Evolutionary conservation across 1,284 basidiomycete genomes (phyloP).

Genomic region (Sporisorium scitamineum): DNA sequence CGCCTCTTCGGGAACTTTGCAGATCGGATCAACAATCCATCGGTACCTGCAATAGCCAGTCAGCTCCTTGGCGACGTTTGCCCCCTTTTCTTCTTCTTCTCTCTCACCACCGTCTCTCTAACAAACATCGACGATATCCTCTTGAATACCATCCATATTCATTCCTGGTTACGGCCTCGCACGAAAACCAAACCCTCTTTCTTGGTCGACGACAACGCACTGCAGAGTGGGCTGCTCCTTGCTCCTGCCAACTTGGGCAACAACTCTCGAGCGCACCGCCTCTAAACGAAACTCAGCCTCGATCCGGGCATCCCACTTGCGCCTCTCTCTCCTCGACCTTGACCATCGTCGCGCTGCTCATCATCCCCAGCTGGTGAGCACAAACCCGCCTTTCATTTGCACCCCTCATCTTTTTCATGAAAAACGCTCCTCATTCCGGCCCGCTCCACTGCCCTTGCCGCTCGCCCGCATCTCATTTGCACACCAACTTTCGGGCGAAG

Average conservation of each 20-base stretch:
- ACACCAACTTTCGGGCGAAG: neutral
- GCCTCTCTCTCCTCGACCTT: constrained; percentile 9
- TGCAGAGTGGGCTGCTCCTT: constrained; percentile 2
- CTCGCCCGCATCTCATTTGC: constrained; percentile 4
- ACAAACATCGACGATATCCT: neutral
- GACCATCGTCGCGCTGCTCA: neutral
- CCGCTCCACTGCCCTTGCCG: neutral
- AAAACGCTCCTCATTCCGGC: neutral
- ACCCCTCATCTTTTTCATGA: neutral
- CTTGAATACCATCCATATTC: neutral
- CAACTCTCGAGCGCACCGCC: neutral
- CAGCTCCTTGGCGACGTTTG: neutral
- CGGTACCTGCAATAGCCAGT: neutral
- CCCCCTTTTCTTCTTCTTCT: neutral
- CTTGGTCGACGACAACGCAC: neutral
- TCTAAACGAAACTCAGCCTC: neutral
- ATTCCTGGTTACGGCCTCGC: neutral
- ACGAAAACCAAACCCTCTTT: too few species aligned
- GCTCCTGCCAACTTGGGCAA: too few species aligned
- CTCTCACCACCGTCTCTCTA: neutral
- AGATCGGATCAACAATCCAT: constrained; percentile 12
- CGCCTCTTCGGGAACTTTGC: constrained; percentile 34
- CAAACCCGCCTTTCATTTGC: neutral
- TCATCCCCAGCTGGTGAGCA: neutral
- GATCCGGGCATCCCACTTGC: constrained; percentile 1